These are phyloP conservation scores for Strobilomyces dryophilus DNA, from an alignment of 768 basidiomycete genomes.

Conservation along the genomic window DNA sequence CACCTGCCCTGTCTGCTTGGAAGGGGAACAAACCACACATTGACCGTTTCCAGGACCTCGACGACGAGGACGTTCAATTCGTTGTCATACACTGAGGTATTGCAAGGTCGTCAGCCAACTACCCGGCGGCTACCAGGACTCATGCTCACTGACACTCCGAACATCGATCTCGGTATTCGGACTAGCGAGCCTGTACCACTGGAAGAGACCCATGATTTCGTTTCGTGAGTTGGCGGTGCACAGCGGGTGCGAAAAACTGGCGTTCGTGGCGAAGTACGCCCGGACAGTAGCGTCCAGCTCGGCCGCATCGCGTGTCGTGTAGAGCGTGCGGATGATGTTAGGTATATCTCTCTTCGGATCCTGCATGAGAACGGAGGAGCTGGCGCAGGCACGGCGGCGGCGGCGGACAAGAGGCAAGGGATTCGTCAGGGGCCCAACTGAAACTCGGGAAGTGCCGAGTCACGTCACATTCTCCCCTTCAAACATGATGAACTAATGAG, in stretches of 20 bases:
- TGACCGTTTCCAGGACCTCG: conserved; percentile 43
- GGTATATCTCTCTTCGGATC: conserved; percentile 51
- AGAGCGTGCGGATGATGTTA: conserved; percentile 41
- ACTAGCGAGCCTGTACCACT: conserved; percentile 67
- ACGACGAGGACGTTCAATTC: conserved; percentile 39
- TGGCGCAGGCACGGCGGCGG: neutral
- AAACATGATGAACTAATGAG: too few relatives aligned
- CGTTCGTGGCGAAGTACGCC: conserved; percentile 52
- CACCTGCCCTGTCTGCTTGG: conserved; percentile 47
- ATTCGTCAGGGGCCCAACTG: too few relatives aligned
- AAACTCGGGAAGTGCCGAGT: too few relatives aligned
- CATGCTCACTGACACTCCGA: conserved; percentile 40
- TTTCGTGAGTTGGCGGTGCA: conserved; percentile 54
- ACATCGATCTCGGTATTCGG: conserved; percentile 43
- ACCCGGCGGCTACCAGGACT: neutral
- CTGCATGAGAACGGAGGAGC: conserved; percentile 40
- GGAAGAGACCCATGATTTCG: conserved; percentile 48
- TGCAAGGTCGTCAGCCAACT: neutral
- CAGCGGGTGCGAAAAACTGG: conserved; percentile 56
- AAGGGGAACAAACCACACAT: conserved; percentile 46
- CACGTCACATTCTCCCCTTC: too few relatives aligned
- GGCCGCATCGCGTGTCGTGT: conserved; percentile 45
- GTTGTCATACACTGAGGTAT: conserved; percentile 46
- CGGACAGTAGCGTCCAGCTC: conserved; percentile 44
- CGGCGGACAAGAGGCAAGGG: too few relatives aligned